Conservation (phyloP, 495 filamentous ascomycete genomes). For the Aspergillus baeticus region DNA sequence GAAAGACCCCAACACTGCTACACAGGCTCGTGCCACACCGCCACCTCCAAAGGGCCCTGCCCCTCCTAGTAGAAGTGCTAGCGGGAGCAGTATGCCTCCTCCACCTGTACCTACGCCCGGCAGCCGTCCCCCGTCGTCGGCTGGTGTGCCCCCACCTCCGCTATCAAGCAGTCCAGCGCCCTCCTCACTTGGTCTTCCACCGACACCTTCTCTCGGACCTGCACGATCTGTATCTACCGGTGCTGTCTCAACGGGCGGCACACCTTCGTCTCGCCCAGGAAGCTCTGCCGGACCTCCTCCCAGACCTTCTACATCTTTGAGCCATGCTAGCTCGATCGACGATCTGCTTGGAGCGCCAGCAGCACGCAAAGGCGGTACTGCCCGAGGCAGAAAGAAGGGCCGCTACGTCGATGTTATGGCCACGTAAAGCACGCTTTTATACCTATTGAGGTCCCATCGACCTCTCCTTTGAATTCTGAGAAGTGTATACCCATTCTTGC, state of each 20-base stretch:
- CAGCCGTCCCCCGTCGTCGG: constrained; percentile 41
- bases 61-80: constrained; percentile 39
- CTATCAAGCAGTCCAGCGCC: constrained; percentile 42
- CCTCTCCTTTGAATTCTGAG: constrained; percentile 14
- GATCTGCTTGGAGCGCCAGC: constrained; percentile 73
- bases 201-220: constrained; percentile 24
- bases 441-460: constrained; percentile 14
- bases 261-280: constrained; percentile 31
- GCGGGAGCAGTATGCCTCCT: constrained; percentile 38
- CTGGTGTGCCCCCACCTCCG: constrained; percentile 32
- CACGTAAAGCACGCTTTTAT: constrained; percentile 22
- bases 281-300: constrained; percentile 31
- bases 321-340: constrained; percentile 80
- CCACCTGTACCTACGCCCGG: constrained; percentile 33
- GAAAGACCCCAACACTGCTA: constrained; percentile 59
- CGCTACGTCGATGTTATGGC: constrained; percentile 96
- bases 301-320: constrained; percentile 65
- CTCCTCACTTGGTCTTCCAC: constrained; percentile 32
- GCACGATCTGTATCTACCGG: constrained; percentile 39
- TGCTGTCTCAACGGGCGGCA: constrained; percentile 34
- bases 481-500: constrained; percentile 17
- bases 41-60: constrained; percentile 50
- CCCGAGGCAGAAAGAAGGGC: constrained; percentile 76
- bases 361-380: constrained; percentile 62
- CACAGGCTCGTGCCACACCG: constrained; percentile 50